These are phyloP conservation scores for Thraustochytrium striatum DNA, from an alignment of 352 stramenopile species.

Conservation along the genomic window DNA sequence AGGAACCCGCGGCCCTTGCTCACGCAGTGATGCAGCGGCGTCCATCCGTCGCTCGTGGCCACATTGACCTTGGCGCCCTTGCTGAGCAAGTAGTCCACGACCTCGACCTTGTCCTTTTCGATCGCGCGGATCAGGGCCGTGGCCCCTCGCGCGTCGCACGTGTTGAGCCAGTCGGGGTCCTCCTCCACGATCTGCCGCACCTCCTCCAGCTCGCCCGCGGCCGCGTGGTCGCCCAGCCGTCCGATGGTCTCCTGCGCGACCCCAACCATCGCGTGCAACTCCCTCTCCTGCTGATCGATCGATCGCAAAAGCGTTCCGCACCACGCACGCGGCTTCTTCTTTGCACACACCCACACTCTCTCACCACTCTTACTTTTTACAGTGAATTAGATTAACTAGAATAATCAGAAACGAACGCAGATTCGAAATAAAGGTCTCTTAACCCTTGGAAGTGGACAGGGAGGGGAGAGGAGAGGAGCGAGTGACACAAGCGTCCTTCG, in stretches of 20 bases:
- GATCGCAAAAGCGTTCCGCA: no score
- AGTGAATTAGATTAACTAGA: no score
- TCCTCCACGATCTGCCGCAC: not conserved
- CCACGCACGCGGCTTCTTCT: no score
- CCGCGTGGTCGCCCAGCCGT: not conserved
- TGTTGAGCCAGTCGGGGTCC: not conserved
- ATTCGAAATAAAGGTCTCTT: no score
- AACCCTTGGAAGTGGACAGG: no score
- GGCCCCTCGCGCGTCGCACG: not conserved
- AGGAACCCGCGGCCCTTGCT: not conserved
- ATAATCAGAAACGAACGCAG: no score
- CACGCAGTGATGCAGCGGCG: not conserved
- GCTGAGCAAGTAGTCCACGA: not conserved
- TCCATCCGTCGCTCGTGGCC: not conserved
- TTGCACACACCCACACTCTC: no score
- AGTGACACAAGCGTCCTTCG: no score
- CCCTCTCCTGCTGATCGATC: no score
- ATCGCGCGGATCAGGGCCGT: not conserved
- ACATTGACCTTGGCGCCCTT: not conserved
- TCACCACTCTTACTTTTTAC: no score
- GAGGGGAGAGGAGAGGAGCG: no score
- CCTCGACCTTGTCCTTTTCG: not conserved
- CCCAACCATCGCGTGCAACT: no score
- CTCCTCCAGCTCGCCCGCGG: not conserved
- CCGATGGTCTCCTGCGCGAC: not conserved